Evolutionary conservation across 2,329 filamentous ascomycete species (phyloP).

Genomic region (Venturia aucupariae): DNA sequence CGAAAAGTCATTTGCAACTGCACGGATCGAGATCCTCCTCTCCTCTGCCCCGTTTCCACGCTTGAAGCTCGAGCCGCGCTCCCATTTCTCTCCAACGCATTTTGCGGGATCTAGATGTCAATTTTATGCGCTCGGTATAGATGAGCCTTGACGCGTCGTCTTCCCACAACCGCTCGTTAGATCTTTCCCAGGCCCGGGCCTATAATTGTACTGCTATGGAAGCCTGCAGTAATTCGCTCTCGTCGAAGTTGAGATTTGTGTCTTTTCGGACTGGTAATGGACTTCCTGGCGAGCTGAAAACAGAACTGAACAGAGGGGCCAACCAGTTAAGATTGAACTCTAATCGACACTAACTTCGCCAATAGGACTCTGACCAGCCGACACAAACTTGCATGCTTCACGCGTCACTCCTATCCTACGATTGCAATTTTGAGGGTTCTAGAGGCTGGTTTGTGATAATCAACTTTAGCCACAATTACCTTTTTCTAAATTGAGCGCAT

Average conservation of each 20-base stretch:
- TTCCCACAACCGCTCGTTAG: neutral
- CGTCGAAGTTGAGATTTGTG: neutral
- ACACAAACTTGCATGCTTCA: too few species aligned
- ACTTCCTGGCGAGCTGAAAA: neutral
- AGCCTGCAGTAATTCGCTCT: neutral
- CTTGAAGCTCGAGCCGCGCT: neutral
- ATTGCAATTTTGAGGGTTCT: neutral
- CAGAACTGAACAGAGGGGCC: neutral
- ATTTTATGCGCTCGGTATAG: neutral
- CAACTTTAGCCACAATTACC: neutral
- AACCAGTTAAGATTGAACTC: neutral
- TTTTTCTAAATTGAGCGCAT: neutral
- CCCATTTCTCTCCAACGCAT: neutral
- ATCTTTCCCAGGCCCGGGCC: neutral
- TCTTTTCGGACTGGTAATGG: too few species aligned
- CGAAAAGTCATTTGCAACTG: neutral
- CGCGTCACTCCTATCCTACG: neutral
- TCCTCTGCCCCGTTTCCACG: neutral
- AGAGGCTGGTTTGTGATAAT: neutral
- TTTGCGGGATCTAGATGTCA: slow-evolving; percentile 2
- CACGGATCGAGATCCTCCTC: neutral
- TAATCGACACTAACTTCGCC: neutral
- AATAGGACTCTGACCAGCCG: neutral
- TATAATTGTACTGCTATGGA: neutral
- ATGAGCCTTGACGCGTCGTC: neutral